phyloP scores from a whole-genome alignment of 805 yeast genomes.

The Wickerhamiella dianesei region DNA sequence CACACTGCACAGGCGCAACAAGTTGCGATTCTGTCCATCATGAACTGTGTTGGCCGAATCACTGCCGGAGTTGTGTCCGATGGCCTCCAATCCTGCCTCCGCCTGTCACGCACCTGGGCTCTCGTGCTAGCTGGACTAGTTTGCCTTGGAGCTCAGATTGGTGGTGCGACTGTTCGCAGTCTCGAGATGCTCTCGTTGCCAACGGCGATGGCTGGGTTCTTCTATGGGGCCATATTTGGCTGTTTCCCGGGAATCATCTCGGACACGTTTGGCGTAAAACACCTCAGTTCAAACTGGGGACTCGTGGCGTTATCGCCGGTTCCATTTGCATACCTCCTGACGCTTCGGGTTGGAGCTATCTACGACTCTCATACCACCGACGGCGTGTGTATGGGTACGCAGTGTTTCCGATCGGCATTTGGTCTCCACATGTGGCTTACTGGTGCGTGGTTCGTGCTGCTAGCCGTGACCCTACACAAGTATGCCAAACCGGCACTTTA shows the following conservation, averaged over 20 bases:
- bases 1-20: conserved; percentile 44
- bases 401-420: conserved; percentile 14
- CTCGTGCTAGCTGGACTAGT: conserved; percentile 40
- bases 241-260: conserved; percentile 64
- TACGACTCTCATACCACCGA: conserved; percentile 37
- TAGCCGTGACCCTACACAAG: conserved; percentile 4
- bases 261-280: conserved; percentile 55
- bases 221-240: conserved; percentile 63
- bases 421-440: conserved; percentile 11
- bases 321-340: conserved; percentile 44
- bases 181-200: conserved; percentile 31
- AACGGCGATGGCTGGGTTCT: conserved; percentile 50
- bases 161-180: conserved; percentile 14
- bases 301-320: conserved; percentile 53
- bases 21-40: conserved; percentile 55
- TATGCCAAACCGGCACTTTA: conserved; percentile 2
- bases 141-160: conserved; percentile 36
- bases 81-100: conserved; percentile 34
- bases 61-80: conserved; percentile 54
- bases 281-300: conserved; percentile 66
- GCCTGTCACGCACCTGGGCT: conserved; percentile 36
- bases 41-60: conserved; percentile 55
- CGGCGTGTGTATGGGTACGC: conserved; percentile 14
- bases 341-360: conserved; percentile 46
- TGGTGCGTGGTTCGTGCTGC: conserved; percentile 2